These are phyloP conservation scores for Apium graveolens DNA, from an alignment of 129 eudicot genomes.

Conservation along the genomic window DNA sequence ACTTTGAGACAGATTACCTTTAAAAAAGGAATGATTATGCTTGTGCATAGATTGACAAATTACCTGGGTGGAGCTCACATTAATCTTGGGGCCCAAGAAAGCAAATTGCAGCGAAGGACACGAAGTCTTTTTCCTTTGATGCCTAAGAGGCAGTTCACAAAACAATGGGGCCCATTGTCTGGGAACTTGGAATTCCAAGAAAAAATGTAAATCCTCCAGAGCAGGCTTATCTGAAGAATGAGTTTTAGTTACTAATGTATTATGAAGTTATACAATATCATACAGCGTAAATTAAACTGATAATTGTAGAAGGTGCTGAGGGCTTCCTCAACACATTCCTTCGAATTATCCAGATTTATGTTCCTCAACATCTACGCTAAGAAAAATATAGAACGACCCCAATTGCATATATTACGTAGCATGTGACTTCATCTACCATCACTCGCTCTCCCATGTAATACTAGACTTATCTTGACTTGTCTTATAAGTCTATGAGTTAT, in stretches of 20 bases:
- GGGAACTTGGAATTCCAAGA: slow-evolving; percentile 92
- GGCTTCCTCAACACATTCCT: background rate
- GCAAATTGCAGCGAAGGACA: slow-evolving; percentile 54
- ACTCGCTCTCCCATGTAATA: background rate
- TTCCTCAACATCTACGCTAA: background rate
- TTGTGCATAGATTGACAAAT: background rate
- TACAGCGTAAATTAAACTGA: background rate
- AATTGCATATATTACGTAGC: background rate
- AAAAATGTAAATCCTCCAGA: slow-evolving; percentile 59
- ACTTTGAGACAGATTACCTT: background rate
- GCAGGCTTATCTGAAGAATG: slow-evolving; percentile 62
- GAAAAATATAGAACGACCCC: background rate
- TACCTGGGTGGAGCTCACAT: slow-evolving; percentile 73
- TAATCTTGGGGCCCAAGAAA: slow-evolving; percentile 63
- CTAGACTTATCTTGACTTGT: background rate
- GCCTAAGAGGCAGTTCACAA: slow-evolving; percentile 76
- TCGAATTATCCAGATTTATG: background rate
- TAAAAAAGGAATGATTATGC: background rate
- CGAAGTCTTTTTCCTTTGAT: slow-evolving; percentile 53
- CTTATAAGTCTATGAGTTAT: background rate
- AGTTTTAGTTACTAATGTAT: background rate
- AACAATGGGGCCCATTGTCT: slow-evolving; percentile 81
- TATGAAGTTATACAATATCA: background rate
- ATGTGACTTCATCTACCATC: background rate
- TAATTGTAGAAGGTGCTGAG: too few species aligned